Base-by-base conservation (phyloP, 148 eudicot species). In the Chenopodium album region DNA sequence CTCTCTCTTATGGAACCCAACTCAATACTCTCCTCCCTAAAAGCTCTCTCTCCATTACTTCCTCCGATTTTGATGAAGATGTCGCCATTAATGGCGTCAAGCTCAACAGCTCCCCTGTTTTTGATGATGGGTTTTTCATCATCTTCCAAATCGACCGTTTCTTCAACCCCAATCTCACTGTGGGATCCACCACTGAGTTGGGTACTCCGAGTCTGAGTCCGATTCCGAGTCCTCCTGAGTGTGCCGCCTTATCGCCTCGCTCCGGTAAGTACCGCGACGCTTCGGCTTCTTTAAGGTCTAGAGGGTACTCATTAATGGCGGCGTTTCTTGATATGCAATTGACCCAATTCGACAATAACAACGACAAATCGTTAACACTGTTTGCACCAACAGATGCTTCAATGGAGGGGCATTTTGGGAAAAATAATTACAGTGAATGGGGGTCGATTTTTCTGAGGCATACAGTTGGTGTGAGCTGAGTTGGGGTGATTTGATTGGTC, bases 311-410 rank as follows among this genome's bases (percentile, higher is more conserved):
- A 0, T 71, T 85, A 1, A 86, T 90, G 84, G 92, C 98, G 13
- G 84, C 89, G 52, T 92, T 89, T 86, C 87, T 94, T 4, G 96
- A 91, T n/a, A 73, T 94, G 62, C 98, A 94, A 73, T 47, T 92
- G 54, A 59, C 76, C 14, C 89, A 85, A 12, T 75, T 85, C 46
- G 19, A 48, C 1, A 1, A 9, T 4, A 9, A 1, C 2, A 7
- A 0, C 4, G 64, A 29, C 1, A 52, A 74, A 67, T 60, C 41
- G 4, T 81, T 89, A 72, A 91, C 97, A 0, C 85, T 89, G 12
- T 90, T 93, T n/a, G 93, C 94, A 28, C 94, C 94, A 1, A 54
- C 6, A 34, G 94, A 91, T 41, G 85, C 82, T 0, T 88, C 85
- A 0, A 59, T 90, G 85, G 69, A 85, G 29, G 80, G 82, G 75